Conservation (phyloP, 2,329 filamentous ascomycete genomes). For the Fusarium phyllophilum region DNA sequence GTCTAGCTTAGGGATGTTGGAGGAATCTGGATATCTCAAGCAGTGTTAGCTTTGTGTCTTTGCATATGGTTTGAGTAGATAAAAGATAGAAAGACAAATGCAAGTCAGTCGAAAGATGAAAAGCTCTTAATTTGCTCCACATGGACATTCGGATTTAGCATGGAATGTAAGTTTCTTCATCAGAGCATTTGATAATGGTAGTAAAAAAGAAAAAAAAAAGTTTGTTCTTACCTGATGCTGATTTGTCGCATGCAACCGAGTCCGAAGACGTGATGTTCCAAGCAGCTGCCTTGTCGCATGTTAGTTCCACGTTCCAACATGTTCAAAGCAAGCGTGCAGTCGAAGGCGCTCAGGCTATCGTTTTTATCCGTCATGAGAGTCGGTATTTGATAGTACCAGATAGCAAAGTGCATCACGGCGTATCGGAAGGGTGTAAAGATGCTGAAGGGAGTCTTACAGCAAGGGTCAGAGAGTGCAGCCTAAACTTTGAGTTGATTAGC, state of each 20-base stretch:
- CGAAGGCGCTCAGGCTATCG: conserved; percentile 46
- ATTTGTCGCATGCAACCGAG: neutral
- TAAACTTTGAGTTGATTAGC: conserved; percentile 41
- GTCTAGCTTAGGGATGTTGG: neutral
- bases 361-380: conserved; percentile 53
- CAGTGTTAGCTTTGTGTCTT: conserved; percentile 38
- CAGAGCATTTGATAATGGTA: conserved; percentile 55
- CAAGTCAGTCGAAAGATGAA: conserved; percentile 86
- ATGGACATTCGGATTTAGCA: conserved; percentile 78
- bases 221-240: conserved; percentile 42
- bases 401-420: conserved; percentile 53
- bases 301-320: conserved; percentile 11
- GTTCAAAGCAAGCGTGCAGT: conserved; percentile 1
- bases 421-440: conserved; percentile 8
- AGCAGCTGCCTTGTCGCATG: conserved; percentile 8
- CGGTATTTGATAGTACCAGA: conserved; percentile 60
- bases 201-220: conserved; percentile 36
- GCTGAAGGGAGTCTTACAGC: conserved; percentile 26
- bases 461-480: neutral
- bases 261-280: neutral
- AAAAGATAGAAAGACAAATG: conserved; percentile 43
- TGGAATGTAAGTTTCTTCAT: conserved; percentile 77
- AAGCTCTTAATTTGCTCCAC: conserved; percentile 78
- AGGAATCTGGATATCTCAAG: conserved; percentile 34
- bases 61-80: conserved; percentile 15